These are phyloP conservation scores for Isabelozyma pseudorhagii DNA, from an alignment of 805 yeast genomes.

Conservation along the genomic window DNA sequence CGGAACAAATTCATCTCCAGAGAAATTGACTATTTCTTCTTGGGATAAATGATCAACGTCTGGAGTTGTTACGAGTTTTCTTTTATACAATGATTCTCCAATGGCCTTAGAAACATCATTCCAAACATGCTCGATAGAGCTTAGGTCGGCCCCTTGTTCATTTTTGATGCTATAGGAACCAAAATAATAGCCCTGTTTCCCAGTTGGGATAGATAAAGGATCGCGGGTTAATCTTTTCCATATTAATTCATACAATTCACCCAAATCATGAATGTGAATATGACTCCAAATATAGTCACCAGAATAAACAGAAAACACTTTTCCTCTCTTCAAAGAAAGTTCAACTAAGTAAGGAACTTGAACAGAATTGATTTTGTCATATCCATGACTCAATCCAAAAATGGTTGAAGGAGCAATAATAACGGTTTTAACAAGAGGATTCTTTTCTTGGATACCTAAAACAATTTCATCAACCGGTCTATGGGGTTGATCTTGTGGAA, in stretches of 20 bases:
- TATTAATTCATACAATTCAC: slow-evolving; percentile 18
- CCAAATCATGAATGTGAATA: slow-evolving; percentile 32
- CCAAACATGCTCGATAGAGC: slow-evolving; percentile 25
- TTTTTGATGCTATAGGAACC: slow-evolving; percentile 13
- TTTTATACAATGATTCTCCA: slow-evolving; percentile 13
- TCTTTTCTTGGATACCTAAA: slow-evolving; percentile 22
- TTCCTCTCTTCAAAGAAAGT: slow-evolving; percentile 11
- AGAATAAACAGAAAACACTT: slow-evolving; percentile 22
- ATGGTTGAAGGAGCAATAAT: slow-evolving; percentile 32
- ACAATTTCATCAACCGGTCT: slow-evolving; percentile 28
- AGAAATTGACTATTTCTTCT: slow-evolving; percentile 9
- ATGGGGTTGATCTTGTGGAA: slow-evolving; percentile 25
- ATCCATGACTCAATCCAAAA: slow-evolving; percentile 30
- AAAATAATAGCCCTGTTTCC: slow-evolving; percentile 34
- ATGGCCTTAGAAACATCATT: slow-evolving; percentile 18
- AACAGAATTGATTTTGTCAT: slow-evolving; percentile 19
- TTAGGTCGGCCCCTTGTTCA: slow-evolving; percentile 9
- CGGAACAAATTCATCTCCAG: slow-evolving; percentile 13
- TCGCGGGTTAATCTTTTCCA: slow-evolving; percentile 17
- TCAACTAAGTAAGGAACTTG: slow-evolving; percentile 27
- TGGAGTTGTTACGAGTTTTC: slow-evolving; percentile 8
- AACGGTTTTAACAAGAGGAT: slow-evolving; percentile 25
- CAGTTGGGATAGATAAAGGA: slow-evolving; percentile 17
- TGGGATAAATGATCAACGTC: slow-evolving; percentile 13
- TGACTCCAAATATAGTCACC: slow-evolving; percentile 34